Evolutionary conservation across 1,139 yeast genomes (phyloP).

Genomic region (Blastobotrys illinoisensis): DNA sequence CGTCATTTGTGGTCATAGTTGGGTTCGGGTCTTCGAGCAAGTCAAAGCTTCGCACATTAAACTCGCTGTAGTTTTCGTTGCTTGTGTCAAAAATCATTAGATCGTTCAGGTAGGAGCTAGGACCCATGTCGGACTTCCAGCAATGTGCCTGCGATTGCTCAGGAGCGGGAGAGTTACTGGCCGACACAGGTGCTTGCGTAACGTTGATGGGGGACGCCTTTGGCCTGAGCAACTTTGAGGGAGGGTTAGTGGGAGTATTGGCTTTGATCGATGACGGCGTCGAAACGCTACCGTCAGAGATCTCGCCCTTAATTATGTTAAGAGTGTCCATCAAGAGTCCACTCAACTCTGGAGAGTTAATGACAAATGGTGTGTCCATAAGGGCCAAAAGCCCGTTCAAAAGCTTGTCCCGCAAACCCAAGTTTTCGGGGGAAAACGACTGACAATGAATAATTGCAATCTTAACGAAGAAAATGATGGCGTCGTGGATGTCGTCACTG

Average conservation of each 20-base stretch:
- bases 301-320: constrained; percentile 20
- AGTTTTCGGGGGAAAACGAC: constrained; percentile 19
- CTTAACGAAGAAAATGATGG: constrained; percentile 44
- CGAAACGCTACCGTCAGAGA: constrained; percentile 18
- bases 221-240: background rate
- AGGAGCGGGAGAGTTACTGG: background rate
- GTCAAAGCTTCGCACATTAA: constrained; percentile 49
- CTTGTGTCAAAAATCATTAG: constrained; percentile 34
- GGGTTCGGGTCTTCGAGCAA: constrained; percentile 63
- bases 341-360: constrained; percentile 17
- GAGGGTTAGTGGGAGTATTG: background rate
- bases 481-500: constrained; percentile 22
- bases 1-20: constrained; percentile 50
- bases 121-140: background rate
- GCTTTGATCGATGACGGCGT: constrained; percentile 4
- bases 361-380: constrained; percentile 27
- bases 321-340: constrained; percentile 25
- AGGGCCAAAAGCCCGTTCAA: constrained; percentile 42
- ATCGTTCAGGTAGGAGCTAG: constrained; percentile 23
- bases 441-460: constrained; percentile 51
- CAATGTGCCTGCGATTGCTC: background rate
- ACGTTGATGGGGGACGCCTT: background rate
- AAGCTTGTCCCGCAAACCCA: constrained; percentile 30
- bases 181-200: background rate
- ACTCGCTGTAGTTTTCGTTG: constrained; percentile 32